These are phyloP conservation scores for Rhodotorula sp. DNA, from an alignment of 1,284 basidiomycete genomes.

Conservation along the genomic window DNA sequence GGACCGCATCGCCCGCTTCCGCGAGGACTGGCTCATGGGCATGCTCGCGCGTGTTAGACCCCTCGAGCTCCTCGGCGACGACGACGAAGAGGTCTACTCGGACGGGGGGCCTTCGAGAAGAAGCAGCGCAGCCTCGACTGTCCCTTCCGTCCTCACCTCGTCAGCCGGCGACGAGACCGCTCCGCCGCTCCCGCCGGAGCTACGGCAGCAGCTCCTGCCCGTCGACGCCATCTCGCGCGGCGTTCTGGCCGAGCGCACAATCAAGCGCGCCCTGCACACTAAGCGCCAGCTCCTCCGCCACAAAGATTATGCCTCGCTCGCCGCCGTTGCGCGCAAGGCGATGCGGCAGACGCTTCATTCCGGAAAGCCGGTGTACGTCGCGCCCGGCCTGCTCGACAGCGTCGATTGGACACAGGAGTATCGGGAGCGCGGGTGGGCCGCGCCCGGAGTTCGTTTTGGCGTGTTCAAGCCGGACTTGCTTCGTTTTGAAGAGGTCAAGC, in stretches of 20 bases:
- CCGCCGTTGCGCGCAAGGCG: constrained; percentile 9
- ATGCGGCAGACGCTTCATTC: constrained; percentile 10
- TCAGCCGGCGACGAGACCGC: neutral
- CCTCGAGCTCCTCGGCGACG: constrained; percentile 5
- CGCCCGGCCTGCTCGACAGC: constrained; percentile 13
- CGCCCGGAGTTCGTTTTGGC: constrained; percentile 27
- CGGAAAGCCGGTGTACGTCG: constrained; percentile 6
- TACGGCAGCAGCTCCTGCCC: neutral
- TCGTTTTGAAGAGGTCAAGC: constrained; percentile 15
- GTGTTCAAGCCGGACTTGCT: constrained; percentile 31
- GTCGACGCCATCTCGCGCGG: constrained; percentile 20
- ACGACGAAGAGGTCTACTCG: constrained; percentile 10
- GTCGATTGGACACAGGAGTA: constrained; percentile 24
- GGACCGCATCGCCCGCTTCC: constrained; percentile 25
- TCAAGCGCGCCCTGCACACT: constrained; percentile 11
- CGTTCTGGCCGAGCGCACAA: constrained; percentile 27
- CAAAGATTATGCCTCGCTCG: constrained; percentile 15
- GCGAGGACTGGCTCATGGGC: constrained; percentile 21
- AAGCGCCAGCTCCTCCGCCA: constrained; percentile 9
- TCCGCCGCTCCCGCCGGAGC: too few relatives aligned
- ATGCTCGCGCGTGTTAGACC: neutral
- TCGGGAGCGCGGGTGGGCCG: constrained; percentile 20
- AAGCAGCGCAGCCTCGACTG: neutral
- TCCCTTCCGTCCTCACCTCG: constrained; percentile 1
- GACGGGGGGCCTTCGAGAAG: constrained; percentile 2